Evolutionary conservation across 768 basidiomycete genomes (phyloP).

Genomic region (Termitomyces sp.): DNA sequence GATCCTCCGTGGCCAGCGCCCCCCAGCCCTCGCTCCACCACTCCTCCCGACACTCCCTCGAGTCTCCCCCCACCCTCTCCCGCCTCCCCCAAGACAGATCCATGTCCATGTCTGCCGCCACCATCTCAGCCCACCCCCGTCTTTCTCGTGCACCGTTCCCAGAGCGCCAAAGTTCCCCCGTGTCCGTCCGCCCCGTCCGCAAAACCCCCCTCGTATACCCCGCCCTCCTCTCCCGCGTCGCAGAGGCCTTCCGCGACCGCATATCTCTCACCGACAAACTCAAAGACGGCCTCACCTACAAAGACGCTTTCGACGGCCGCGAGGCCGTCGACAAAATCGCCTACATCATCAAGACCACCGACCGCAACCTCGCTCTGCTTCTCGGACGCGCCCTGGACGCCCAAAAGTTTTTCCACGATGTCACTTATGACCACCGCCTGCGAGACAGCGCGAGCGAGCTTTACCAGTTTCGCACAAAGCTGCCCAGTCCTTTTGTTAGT

Average conservation of each 20-base stretch:
- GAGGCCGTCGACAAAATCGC: conserved; percentile 97
- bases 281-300: conserved; percentile 96
- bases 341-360: conserved; percentile 97
- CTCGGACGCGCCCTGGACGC: conserved; percentile 95
- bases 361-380: conserved; percentile 90
- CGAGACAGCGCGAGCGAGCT: conserved; percentile 85
- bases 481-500: conserved; percentile 81
- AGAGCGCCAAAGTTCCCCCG: conserved; percentile 37
- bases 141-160: conserved; percentile 26
- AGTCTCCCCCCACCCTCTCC: conserved; percentile 43
- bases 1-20: conserved; percentile 24
- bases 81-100: conserved; percentile 66
- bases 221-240: conserved; percentile 92
- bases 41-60: conserved; percentile 56
- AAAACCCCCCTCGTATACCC: conserved; percentile 85
- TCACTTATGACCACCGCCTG: conserved; percentile 95
- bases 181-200: conserved; percentile 33
- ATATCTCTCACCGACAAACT: conserved; percentile 70
- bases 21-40: conserved; percentile 39
- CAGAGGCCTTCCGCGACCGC: conserved; percentile 86
- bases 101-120: conserved; percentile 69
- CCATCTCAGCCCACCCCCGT: conserved; percentile 31
- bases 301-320: conserved; percentile 93
- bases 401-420: conserved; percentile 99
- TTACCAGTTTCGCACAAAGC: conserved; percentile 85